Percentiles rank a stretch among this genome's conserved stretches.
Conservation (phyloP, 352 stramenopile species). For the Globisporangium mamillatum region DNA sequence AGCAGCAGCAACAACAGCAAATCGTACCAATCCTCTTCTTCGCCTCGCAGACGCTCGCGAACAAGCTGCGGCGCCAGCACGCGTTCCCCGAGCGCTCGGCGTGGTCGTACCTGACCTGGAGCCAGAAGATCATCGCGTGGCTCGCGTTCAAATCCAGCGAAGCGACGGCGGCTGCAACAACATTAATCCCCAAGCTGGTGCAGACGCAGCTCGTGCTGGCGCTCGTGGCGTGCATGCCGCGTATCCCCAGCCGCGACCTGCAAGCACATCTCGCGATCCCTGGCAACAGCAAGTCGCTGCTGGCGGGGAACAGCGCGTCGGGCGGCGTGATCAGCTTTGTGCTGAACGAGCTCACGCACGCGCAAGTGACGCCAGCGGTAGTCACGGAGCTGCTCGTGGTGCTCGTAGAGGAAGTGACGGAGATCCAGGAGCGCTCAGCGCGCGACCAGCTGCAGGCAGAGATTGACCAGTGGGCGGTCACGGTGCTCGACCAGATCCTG, state of each 20-base stretch:
- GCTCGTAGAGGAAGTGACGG: conserved; percentile 59
- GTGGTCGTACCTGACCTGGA: conserved; percentile 38
- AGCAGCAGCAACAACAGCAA: conserved; percentile 19
- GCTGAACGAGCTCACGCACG: conserved; percentile 42
- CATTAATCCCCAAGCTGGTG: conserved; percentile 52
- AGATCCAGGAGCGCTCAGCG: conserved; percentile 41
- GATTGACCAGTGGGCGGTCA: conserved; percentile 52
- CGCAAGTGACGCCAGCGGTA: conserved; percentile 32
- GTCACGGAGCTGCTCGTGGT: conserved; percentile 65
- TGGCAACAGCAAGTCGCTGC: conserved; percentile 13
- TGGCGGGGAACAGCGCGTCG: conserved; percentile 2
- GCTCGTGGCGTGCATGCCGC: conserved; percentile 58
- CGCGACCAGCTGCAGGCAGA: conserved; percentile 59
- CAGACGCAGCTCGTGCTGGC: conserved; percentile 72
- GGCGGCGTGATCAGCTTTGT: conserved; percentile 54
- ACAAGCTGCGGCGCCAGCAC: conserved; percentile 67
- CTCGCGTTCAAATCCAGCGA: conserved; percentile 26
- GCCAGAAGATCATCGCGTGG: conserved; percentile 53
- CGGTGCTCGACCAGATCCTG: conserved; percentile 60
- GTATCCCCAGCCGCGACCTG: conserved; percentile 40
- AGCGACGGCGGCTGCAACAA: neutral
- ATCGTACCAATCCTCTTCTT: conserved; percentile 69
- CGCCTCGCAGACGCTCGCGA: conserved; percentile 78
- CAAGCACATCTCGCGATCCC: conserved; percentile 17
- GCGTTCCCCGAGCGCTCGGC: conserved; percentile 25